phyloP scores from a whole-genome alignment of 1,284 basidiomycete genomes.

The Ustilago sp. region DNA sequence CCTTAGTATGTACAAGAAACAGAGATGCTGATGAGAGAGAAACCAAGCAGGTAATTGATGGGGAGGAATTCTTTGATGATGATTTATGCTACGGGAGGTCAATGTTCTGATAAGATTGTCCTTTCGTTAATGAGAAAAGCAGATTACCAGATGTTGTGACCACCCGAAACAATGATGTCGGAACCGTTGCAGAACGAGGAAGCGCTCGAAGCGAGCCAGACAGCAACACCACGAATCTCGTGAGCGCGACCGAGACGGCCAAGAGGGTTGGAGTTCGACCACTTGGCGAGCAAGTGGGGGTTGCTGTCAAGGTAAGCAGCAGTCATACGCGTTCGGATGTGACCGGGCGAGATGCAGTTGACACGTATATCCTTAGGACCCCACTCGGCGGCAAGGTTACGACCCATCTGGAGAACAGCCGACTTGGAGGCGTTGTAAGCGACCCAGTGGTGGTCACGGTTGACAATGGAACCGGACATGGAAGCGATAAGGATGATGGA shows the following conservation, averaged over 20 bases:
- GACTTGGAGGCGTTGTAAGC: slow-evolving; percentile 85
- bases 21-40: slow-evolving; percentile 19
- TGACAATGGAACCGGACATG: slow-evolving; percentile 87
- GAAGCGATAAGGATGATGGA: slow-evolving; percentile 86
- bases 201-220: slow-evolving; percentile 78
- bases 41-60: slow-evolving; percentile 4
- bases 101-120: slow-evolving; percentile 26
- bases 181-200: slow-evolving; percentile 68
- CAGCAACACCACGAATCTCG: slow-evolving; percentile 80
- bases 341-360: slow-evolving; percentile 67
- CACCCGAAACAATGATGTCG: slow-evolving; percentile 68
- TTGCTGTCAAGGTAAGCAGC: slow-evolving; percentile 79
- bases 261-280: slow-evolving; percentile 81
- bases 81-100: neutral
- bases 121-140: slow-evolving; percentile 8
- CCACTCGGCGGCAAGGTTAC: slow-evolving; percentile 86
- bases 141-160: slow-evolving; percentile 69
- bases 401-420: slow-evolving; percentile 82
- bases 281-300: slow-evolving; percentile 78
- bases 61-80: slow-evolving; percentile 1
- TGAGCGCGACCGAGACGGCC: slow-evolving; percentile 80
- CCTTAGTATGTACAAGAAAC: slow-evolving; percentile 44
- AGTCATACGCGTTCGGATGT: slow-evolving; percentile 77
- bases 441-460: slow-evolving; percentile 78
- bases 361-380: slow-evolving; percentile 76